Conservation (phyloP, 352 stramenopile genomes). For the Phytopythium montanum region DNA sequence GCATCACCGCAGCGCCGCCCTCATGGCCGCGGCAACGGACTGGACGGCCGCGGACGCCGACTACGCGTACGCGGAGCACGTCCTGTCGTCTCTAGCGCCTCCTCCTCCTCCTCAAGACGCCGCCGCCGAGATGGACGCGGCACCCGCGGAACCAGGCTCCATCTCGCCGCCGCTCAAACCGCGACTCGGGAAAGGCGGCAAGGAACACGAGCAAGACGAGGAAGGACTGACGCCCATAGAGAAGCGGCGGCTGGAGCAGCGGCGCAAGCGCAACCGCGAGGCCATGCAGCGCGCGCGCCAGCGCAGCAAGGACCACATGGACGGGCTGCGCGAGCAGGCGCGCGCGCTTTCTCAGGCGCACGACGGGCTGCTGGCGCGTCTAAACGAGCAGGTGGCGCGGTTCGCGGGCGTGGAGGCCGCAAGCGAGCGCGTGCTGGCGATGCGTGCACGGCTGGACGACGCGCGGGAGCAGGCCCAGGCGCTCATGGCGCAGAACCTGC, state of each 20-base stretch:
- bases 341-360: constrained; percentile 30
- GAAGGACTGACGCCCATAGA: constrained; percentile 7
- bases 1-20: too few species aligned
- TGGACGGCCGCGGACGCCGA: neutral
- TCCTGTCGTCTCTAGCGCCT: neutral
- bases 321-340: constrained; percentile 29
- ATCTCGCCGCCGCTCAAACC: constrained; percentile 2
- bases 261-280: constrained; percentile 53
- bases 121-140: neutral
- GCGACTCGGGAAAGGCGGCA: neutral
- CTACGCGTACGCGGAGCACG: constrained; percentile 1
- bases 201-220: neutral
- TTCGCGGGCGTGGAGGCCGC: constrained; percentile 6
- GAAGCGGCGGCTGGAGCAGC: constrained; percentile 32
- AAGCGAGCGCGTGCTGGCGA: constrained; percentile 12
- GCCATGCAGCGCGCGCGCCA: constrained; percentile 54
- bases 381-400: constrained; percentile 30
- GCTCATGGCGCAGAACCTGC: constrained; percentile 42
- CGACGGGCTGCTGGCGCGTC: constrained; percentile 25
- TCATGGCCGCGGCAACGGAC: neutral
- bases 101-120: neutral
- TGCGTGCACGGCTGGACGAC: constrained; percentile 30
- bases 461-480: constrained; percentile 25
- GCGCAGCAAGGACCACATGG: constrained; percentile 52
- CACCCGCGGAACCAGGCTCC: neutral